Percentiles rank a stretch among this genome's conserved stretches.
phyloP scores from a whole-genome alignment of 2,329 filamentous ascomycete species.

The Keithomyces neogunnii region DNA sequence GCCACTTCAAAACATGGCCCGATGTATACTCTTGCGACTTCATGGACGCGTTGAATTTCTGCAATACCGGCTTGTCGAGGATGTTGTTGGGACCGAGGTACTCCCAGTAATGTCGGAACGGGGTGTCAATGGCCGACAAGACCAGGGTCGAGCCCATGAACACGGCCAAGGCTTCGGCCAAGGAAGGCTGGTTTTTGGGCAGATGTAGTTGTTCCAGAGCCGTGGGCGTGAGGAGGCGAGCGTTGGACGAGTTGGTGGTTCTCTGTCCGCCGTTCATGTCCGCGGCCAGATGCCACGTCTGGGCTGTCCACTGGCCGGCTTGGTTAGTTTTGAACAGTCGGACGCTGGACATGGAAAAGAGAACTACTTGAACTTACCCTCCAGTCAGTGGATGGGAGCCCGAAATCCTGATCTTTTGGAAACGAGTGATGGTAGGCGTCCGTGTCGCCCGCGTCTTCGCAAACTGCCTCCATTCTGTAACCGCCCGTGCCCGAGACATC shows the following conservation, averaged over 20 bases:
- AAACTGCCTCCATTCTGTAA: conserved; percentile 51
- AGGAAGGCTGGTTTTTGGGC: conserved; percentile 48
- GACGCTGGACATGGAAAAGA: accelerated
- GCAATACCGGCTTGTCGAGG: conserved; percentile 33
- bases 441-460: conserved; percentile 44
- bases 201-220: conserved; percentile 35
- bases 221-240: conserved; percentile 46
- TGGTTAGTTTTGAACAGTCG: conserved; percentile 4
- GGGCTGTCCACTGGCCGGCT: conserved; percentile 32
- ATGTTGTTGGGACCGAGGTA: conserved; percentile 23
- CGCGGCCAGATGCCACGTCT: conserved; percentile 45
- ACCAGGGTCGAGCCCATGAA: conserved; percentile 60
- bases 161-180: conserved; percentile 67
- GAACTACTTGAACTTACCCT: conserved; percentile 20
- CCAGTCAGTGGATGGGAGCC: conserved; percentile 39
- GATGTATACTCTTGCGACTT: conserved; percentile 63
- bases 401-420: conserved; percentile 19
- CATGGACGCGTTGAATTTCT: conserved; percentile 58
- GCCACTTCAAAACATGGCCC: conserved; percentile 51
- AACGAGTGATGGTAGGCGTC: conserved; percentile 46
- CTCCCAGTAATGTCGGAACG: conserved; percentile 51
- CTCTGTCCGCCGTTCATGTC: conserved; percentile 47
- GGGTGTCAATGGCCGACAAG: conserved; percentile 46
- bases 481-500: conserved; percentile 48
- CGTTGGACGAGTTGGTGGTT: conserved; percentile 49